Evolutionary conservation across 345 rosid genomes (phyloP), one percentile per base, ranked within the genome.

Genomic region (Eucalyptus dawsonii): DNA sequence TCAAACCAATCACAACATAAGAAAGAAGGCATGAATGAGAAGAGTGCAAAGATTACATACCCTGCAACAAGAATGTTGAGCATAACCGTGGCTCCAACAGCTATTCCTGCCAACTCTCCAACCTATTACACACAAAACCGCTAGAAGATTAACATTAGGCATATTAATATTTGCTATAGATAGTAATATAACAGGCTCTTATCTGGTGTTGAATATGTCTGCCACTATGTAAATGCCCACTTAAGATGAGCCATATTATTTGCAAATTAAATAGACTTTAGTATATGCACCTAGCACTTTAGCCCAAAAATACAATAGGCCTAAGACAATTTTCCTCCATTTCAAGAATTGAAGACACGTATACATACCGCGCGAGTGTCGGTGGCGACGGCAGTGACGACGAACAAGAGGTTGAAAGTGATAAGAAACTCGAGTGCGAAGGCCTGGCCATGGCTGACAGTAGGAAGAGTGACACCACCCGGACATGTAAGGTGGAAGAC

Each of bases 11-110:
- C 81, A 34, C 62, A 40, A 49, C 44, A 83, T 16, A 22, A 19
- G 51, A 42, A 40, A 50, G 42, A 29, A 50, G 44, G 17, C 40
- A 40, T 49, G n/a, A 17, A 80, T 50, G 47, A 13, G 7, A 27
- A 87, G 83, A 49, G 15, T 24, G 34, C 22, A n/a, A 72, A 76
- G 22, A 31, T 31, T 17, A 91, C 94, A 88, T 40, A 97, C 99
- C 99, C 99, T 3, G 99, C 95, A 80, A 98, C 95, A 60, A 98
- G 98, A 90, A 97, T 95, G 93, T 98, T 98, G 50, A 98, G 98
- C 97, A 97, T 91, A 87, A 98, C 99, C 2, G 99, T 94, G 45
- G 99, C 99, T 90, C 99, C 99, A 89, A 98, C 99, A 14, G 99
- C 99, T 86, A 98, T 97, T 21, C 99, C 99, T 0, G 99, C 99